Evolutionary conservation across 768 basidiomycete species (phyloP).

Genomic region (Cyathus striatus): DNA sequence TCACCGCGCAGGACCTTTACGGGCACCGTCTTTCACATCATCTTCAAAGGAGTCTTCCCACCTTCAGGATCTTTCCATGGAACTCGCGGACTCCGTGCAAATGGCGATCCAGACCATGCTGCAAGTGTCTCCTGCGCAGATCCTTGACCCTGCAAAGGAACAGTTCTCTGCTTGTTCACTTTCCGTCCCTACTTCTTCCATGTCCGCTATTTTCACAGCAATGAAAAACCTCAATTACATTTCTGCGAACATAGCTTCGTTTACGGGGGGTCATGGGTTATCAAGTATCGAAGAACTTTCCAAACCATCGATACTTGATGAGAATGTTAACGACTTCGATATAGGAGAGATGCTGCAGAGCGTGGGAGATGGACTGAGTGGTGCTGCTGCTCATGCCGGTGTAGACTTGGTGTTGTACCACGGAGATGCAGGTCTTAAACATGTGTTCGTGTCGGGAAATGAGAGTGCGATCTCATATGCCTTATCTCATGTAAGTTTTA

Average conservation of each 20-base stretch:
- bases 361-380: slow-evolving; percentile 84
- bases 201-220: slow-evolving; percentile 84
- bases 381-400: slow-evolving; percentile 74
- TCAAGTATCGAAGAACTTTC: background rate
- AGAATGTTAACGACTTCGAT: slow-evolving; percentile 69
- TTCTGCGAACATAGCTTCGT: slow-evolving; percentile 73
- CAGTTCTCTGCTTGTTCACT: slow-evolving; percentile 88
- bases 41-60: slow-evolving; percentile 27
- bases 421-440: slow-evolving; percentile 83
- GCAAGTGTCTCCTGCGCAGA: slow-evolving; percentile 84
- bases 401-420: slow-evolving; percentile 91
- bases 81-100: slow-evolving; percentile 89
- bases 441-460: slow-evolving; percentile 79
- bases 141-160: slow-evolving; percentile 90
- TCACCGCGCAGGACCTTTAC: slow-evolving; percentile 25
- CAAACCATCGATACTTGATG: slow-evolving; percentile 6
- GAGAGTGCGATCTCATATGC: slow-evolving; percentile 81
- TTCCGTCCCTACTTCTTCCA: slow-evolving; percentile 80
- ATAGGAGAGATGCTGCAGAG: slow-evolving; percentile 88
- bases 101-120: slow-evolving; percentile 88
- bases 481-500: slow-evolving; percentile 71
- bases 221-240: slow-evolving; percentile 95
- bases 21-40: slow-evolving; percentile 12
- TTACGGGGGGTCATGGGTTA: slow-evolving; percentile 22
- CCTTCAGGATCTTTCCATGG: slow-evolving; percentile 71